Evolutionary conservation across 2,329 filamentous ascomycete species (phyloP).

Genomic region (Fusarium setosum): DNA sequence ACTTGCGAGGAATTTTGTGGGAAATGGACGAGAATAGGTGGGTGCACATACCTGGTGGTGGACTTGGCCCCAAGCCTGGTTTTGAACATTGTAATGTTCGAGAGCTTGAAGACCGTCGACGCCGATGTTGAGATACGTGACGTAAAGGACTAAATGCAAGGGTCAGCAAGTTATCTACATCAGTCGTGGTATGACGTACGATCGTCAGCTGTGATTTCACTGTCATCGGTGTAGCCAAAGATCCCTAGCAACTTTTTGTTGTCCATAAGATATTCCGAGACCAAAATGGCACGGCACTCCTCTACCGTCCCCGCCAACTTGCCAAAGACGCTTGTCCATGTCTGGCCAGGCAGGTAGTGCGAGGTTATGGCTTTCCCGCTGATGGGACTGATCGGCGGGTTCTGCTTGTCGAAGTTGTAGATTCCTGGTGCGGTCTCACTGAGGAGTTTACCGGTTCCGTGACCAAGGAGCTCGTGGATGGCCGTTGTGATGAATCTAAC

Average conservation of each 20-base stretch:
- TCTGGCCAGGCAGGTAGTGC: constrained; percentile 73
- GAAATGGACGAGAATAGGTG: too few relatives aligned
- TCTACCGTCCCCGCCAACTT: constrained; percentile 70
- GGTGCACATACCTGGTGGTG: constrained; percentile 37
- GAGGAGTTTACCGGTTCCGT: constrained; percentile 72
- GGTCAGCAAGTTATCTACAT: constrained; percentile 14
- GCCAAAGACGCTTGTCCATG: constrained; percentile 71
- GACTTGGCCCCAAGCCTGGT: constrained; percentile 57
- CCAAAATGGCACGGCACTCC: constrained; percentile 60
- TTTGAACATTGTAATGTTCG: constrained; percentile 51
- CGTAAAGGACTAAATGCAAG: constrained; percentile 48
- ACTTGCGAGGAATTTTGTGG: background rate
- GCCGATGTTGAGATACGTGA: constrained; percentile 54
- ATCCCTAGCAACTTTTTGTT: constrained; percentile 55
- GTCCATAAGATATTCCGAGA: constrained; percentile 57
- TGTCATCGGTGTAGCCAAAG: constrained; percentile 53
- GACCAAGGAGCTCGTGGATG: constrained; percentile 74
- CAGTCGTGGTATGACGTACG: constrained; percentile 41
- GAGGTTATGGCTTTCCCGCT: constrained; percentile 62
- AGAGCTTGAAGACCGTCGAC: constrained; percentile 54
- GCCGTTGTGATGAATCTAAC: constrained; percentile 49
- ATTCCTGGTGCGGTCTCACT: constrained; percentile 62
- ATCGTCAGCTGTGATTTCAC: constrained; percentile 52
- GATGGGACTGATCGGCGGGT: constrained; percentile 67
- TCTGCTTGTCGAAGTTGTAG: constrained; percentile 71